Percentiles rank a stretch among this genome's conserved stretches.
phyloP scores from a whole-genome alignment of 768 basidiomycete species.

The Calvatia gigantea region DNA sequence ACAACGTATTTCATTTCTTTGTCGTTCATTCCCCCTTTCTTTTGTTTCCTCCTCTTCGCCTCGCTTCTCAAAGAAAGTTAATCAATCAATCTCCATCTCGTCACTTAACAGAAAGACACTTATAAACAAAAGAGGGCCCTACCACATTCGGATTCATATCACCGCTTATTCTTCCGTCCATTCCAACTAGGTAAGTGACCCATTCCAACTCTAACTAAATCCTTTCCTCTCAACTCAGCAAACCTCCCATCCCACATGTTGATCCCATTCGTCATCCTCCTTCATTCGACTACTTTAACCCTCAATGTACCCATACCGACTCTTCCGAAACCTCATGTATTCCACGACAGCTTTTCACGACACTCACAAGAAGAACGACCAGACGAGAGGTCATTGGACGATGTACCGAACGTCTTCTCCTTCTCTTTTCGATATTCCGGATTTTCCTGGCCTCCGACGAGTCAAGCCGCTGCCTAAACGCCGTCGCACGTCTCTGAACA shows the following conservation, averaged over 20 bases:
- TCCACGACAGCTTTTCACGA: constrained; percentile 7
- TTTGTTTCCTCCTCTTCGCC: no score
- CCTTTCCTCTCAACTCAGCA: constrained; percentile 6
- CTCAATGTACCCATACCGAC: not conserved
- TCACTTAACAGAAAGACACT: not conserved
- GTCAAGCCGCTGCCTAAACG: constrained; percentile 81
- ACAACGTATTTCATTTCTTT: constrained; percentile 6
- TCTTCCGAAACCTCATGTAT: constrained; percentile 6
- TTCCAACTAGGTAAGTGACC: constrained; percentile 7
- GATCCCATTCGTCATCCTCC: not conserved
- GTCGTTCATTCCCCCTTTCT: constrained; percentile 8
- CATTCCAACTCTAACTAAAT: not conserved
- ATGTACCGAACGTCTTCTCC: constrained; percentile 54
- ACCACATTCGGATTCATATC: not conserved
- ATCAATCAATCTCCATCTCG: not conserved
- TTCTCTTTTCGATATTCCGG: constrained; percentile 62
- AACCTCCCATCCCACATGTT: not conserved
- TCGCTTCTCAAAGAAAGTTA: not conserved
- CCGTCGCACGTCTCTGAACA: constrained; percentile 41
- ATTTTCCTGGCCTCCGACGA: constrained; percentile 57
- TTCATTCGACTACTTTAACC: constrained; percentile 2
- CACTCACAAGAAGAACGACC: constrained; percentile 1
- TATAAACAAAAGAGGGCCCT: not conserved
- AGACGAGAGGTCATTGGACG: constrained; percentile 14
- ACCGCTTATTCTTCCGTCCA: not conserved